Evolutionary conservation across 352 stramenopile species (phyloP).

Genomic region (Aphanomyces euteiches): DNA sequence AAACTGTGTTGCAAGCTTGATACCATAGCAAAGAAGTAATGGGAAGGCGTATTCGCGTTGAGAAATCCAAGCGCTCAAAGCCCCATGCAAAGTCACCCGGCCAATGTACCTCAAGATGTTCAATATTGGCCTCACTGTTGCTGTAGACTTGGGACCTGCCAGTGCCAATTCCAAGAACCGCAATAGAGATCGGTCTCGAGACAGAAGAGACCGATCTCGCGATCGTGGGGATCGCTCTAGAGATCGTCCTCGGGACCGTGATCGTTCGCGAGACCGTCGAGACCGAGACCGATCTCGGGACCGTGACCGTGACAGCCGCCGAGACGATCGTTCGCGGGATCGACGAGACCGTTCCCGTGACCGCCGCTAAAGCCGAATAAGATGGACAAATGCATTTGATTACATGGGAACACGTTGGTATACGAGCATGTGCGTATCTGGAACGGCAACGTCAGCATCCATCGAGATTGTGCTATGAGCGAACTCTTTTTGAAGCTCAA

Average conservation of each 20-base stretch:
- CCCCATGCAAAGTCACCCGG: constrained; percentile 81
- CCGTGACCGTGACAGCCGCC: neutral
- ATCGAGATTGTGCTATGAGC: constrained; percentile 65
- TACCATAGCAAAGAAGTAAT: constrained; percentile 61
- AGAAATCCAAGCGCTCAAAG: constrained; percentile 75
- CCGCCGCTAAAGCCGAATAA: constrained; percentile 9
- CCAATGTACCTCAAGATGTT: constrained; percentile 51
- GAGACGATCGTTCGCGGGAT: constrained; percentile 33
- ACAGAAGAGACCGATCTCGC: constrained; percentile 29
- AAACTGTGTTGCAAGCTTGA: constrained; percentile 1
- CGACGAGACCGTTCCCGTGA: constrained; percentile 32
- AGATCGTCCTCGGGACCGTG: constrained; percentile 43
- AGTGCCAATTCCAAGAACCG: constrained; percentile 47
- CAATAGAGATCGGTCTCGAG: constrained; percentile 35
- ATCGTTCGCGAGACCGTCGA: constrained; percentile 46
- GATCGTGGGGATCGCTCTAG: constrained; percentile 44
- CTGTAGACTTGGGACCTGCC: constrained; percentile 60
- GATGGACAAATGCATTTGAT: neutral
- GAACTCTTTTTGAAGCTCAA: constrained; percentile 54
- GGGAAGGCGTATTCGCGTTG: constrained; percentile 64
- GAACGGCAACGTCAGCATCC: constrained; percentile 58
- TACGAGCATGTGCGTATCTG: constrained; percentile 61
- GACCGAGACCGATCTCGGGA: constrained; percentile 34
- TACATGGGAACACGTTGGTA: constrained; percentile 25
- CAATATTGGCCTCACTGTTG: neutral